A percentile compares a stretch with the other conserved stretches of the same genome.
Evolutionary conservation across 2,329 filamentous ascomycete species (phyloP).

Genomic region (Ceratocystis lukuohia): DNA sequence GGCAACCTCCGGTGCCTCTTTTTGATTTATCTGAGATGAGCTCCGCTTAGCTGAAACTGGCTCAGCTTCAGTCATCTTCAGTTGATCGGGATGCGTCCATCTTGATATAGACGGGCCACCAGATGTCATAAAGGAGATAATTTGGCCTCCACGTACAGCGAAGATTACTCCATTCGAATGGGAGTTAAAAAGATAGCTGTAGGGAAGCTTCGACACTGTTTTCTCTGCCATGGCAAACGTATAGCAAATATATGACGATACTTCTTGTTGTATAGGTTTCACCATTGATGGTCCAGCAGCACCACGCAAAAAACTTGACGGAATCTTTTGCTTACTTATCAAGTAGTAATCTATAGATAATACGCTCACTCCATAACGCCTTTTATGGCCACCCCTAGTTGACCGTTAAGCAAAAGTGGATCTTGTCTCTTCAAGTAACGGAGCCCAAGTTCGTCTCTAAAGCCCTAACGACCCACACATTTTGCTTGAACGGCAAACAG

Average conservation of each 20-base stretch:
- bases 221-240: constrained; percentile 7
- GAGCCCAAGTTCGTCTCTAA: constrained; percentile 23
- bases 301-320: not conserved
- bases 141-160: constrained; percentile 57
- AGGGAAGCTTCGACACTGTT: constrained; percentile 41
- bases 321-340: not conserved
- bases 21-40: constrained; percentile 24
- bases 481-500: not conserved
- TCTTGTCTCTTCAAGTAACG: constrained; percentile 17
- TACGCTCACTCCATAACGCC: not conserved
- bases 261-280: not conserved
- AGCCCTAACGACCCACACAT: constrained; percentile 28
- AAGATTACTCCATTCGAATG: constrained; percentile 47
- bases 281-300: not conserved
- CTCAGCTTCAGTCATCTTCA: constrained; percentile 23
- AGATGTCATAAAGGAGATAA: constrained; percentile 53
- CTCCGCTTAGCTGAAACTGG: constrained; percentile 20
- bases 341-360: not conserved
- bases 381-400: not conserved
- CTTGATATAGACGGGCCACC: constrained; percentile 45
- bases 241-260: not conserved
- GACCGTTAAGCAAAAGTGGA: not conserved
- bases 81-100: constrained; percentile 43
- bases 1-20: constrained; percentile 20
- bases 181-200: constrained; percentile 45